Conservation (phyloP, 177 flowering plant genomes). For the Vitis hybrid region DNA sequence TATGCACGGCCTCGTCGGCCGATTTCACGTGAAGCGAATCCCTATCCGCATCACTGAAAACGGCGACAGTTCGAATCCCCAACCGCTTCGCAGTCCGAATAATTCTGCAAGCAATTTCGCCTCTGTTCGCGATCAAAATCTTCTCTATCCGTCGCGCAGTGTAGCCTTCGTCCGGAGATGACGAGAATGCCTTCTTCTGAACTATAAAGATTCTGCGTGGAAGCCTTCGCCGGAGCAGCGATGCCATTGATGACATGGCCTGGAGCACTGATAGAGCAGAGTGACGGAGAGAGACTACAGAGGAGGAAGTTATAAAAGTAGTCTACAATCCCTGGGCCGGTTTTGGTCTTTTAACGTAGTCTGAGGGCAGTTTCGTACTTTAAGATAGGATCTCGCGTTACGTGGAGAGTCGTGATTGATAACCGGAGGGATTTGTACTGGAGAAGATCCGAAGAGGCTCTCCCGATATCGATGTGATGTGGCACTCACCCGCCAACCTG, state of each 20-base stretch:
- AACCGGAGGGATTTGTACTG: neutral
- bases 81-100: slow-evolving; percentile 78
- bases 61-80: slow-evolving; percentile 88
- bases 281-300: neutral
- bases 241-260: slow-evolving; percentile 43
- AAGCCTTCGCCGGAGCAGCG: slow-evolving; percentile 44
- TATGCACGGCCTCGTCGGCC: slow-evolving; percentile 86
- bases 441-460: neutral
- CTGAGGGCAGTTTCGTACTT: neutral
- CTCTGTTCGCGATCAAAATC: slow-evolving; percentile 88
- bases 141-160: slow-evolving; percentile 54
- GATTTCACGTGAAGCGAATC: slow-evolving; percentile 75
- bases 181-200: slow-evolving; percentile 17
- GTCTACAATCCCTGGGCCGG: neutral
- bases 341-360: neutral
- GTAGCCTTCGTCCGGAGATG: slow-evolving; percentile 13
- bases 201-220: slow-evolving; percentile 1
- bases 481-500: neutral
- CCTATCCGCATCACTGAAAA: slow-evolving; percentile 89
- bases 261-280: neutral
- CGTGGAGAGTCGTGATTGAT: neutral
- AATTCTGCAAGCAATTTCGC: slow-evolving; percentile 92
- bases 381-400: neutral
- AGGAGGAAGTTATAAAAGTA: neutral
- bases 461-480: neutral